Conservation (phyloP, 805 yeast genomes). For the Yarrowia deformans region DNA sequence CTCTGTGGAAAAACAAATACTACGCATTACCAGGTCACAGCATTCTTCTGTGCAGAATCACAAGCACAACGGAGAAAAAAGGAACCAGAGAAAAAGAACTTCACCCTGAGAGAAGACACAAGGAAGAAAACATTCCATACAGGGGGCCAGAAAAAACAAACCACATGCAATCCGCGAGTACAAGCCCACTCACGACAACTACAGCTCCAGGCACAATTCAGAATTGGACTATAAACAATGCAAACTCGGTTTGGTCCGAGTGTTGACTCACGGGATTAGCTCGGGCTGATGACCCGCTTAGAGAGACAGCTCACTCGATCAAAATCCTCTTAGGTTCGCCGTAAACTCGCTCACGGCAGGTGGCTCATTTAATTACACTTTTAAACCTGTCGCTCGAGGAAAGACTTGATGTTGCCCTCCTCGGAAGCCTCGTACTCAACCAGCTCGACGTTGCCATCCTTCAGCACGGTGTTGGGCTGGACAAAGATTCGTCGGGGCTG, state of each 20-base stretch:
- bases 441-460: conserved; percentile 58
- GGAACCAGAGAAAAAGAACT: neutral
- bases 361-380: neutral
- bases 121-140: neutral
- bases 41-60: conserved; percentile 4
- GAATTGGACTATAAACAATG: conserved; percentile 11
- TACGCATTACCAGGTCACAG: neutral
- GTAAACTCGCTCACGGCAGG: neutral
- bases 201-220: neutral
- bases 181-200: neutral
- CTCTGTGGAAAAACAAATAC: conserved; percentile 10
- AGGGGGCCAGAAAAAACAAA: neutral
- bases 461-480: conserved; percentile 73
- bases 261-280: neutral
- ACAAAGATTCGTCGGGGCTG: conserved; percentile 84
- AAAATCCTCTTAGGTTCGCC: neutral
- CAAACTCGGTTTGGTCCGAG: neutral
- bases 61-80: neutral
- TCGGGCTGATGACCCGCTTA: no score
- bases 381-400: conserved; percentile 62
- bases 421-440: conserved; percentile 77
- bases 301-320: no score
- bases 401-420: conserved; percentile 80
- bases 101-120: neutral
- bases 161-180: neutral